Base-by-base conservation (phyloP, 202 grass and related monocot species). In the Tripidium arundinaceum region DNA sequence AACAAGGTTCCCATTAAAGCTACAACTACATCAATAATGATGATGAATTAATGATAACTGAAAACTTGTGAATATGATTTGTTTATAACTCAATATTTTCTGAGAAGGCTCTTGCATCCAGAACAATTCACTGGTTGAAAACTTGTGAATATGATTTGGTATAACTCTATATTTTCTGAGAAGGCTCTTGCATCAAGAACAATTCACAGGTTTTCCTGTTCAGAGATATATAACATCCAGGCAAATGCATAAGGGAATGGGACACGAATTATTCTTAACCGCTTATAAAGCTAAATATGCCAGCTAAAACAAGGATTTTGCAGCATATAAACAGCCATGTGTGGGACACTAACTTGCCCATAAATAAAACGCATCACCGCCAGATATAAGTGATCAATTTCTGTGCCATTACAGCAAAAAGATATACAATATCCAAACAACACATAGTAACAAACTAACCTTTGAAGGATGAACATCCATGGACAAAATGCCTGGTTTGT, bases 381-480 rank as follows among this genome's bases (percentile, higher is more conserved):
- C 72, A 75, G n/a, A 61, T 34, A 52, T 6, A 57, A 57, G 6
- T 0, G 11, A 57, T 18, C 15, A 28, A 18, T 6, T 64, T 45
- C 29, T 70, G 16, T 72, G 26, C 16, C 52, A 40, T 63, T 74
- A 54, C 57, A 76, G 54, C 6, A 70, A 55, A 22, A 1, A 55
- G 50, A 74, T 55, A 31, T 18, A 72, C 8, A 62, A 70, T 74
- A 72, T 27, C 57, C 22, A 50, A 76, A 79, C 49, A 79, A 62
- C 31, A n/a, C 13, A 68, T 64, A 40, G 29, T 3, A 82, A 69
- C 37, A 72, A 83, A 80, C 59, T 55, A 84, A 99, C 97, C 97
- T 96, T 99, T 64, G 78, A 91, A 85, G 92, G 88, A 99, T 99
- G 88, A n/a, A 97, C 84, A 65, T 91, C 90, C 62, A 89, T 80